Evolutionary conservation across 2,329 filamentous ascomycete species (phyloP).

Genomic region (Xylariaceae sp.): DNA sequence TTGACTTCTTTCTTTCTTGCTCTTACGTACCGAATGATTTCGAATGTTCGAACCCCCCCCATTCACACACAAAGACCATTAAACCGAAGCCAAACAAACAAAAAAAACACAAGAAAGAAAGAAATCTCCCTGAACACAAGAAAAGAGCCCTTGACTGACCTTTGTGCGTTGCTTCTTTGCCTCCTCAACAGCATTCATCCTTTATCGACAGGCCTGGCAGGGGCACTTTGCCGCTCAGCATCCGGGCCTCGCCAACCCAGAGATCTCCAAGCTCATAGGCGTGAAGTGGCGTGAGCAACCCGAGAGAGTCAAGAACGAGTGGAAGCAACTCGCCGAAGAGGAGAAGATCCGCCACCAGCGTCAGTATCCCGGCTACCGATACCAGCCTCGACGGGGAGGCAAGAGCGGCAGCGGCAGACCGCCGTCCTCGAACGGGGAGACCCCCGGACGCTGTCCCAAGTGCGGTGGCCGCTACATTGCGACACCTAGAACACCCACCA

Average conservation of each 20-base stretch:
- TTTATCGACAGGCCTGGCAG: slow-evolving; percentile 95
- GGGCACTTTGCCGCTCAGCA: slow-evolving; percentile 79
- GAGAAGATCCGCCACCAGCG: slow-evolving; percentile 89
- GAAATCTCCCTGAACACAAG: slow-evolving; percentile 6
- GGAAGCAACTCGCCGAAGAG: slow-evolving; percentile 90
- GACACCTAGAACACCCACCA: slow-evolving; percentile 65
- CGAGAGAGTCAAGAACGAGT: slow-evolving; percentile 77
- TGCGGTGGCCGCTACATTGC: slow-evolving; percentile 74
- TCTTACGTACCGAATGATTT: slow-evolving; percentile 20
- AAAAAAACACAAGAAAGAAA: slow-evolving; percentile 20
- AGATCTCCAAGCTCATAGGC: slow-evolving; percentile 97
- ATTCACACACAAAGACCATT: slow-evolving; percentile 15
- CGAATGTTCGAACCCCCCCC: slow-evolving; percentile 19
- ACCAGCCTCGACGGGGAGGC: slow-evolving; percentile 78
- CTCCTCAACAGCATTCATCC: slow-evolving; percentile 78
- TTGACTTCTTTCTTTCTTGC: slow-evolving; percentile 25
- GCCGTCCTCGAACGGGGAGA: slow-evolving; percentile 49
- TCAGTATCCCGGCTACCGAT: slow-evolving; percentile 92
- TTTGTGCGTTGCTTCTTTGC: slow-evolving; percentile 28
- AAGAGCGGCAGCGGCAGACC: slow-evolving; percentile 40
- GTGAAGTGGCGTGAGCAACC: slow-evolving; percentile 85
- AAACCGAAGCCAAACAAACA: slow-evolving; percentile 26
- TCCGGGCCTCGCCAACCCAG: slow-evolving; percentile 90
- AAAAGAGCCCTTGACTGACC: slow-evolving; percentile 28
- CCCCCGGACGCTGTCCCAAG: slow-evolving; percentile 68